A percentile compares a stretch with the other conserved stretches of the same genome.
These are phyloP conservation scores for Puccinia hordei DNA, from an alignment of 1,284 basidiomycete species.

Conservation along the genomic window DNA sequence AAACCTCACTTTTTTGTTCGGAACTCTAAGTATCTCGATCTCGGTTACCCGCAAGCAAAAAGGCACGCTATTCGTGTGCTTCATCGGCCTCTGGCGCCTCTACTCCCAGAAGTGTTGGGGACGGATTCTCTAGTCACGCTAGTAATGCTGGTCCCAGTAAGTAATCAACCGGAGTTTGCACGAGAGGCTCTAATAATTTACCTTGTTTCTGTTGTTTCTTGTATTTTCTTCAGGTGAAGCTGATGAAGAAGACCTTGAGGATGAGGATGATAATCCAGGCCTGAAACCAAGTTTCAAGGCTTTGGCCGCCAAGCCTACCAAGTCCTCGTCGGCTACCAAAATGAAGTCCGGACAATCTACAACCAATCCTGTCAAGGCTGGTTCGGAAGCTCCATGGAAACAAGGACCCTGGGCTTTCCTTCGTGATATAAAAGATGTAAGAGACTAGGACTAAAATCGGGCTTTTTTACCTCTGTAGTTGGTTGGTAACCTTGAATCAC, in stretches of 20 bases:
- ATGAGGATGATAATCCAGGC: conserved; percentile 25
- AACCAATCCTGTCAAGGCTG: conserved; percentile 29
- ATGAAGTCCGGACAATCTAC: not conserved
- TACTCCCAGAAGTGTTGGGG: conserved; percentile 7
- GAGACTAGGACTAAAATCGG: not conserved
- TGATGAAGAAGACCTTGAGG: conserved; percentile 18
- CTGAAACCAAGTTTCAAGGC: not conserved
- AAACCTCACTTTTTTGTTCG: not conserved
- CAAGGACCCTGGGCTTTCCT: conserved; percentile 50
- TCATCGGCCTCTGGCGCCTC: conserved; percentile 42
- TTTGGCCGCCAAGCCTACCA: conserved; percentile 7
- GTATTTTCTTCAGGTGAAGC: not conserved
- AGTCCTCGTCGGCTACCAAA: conserved; percentile 12
- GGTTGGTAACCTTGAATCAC: not conserved
- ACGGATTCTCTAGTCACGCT: conserved; percentile 12
- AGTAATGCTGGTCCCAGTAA: conserved; percentile 29
- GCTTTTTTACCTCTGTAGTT: not conserved
- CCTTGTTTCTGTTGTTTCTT: too few relatives aligned
- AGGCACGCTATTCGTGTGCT: conserved; percentile 41
- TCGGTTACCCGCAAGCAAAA: conserved; percentile 35
- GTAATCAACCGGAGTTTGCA: not conserved
- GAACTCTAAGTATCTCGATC: conserved; percentile 3
- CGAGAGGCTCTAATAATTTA: not conserved
- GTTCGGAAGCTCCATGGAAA: conserved; percentile 14
- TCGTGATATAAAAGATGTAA: conserved; percentile 47